Conservation (phyloP, 768 basidiomycete genomes). For the Calvatia gigantea region DNA sequence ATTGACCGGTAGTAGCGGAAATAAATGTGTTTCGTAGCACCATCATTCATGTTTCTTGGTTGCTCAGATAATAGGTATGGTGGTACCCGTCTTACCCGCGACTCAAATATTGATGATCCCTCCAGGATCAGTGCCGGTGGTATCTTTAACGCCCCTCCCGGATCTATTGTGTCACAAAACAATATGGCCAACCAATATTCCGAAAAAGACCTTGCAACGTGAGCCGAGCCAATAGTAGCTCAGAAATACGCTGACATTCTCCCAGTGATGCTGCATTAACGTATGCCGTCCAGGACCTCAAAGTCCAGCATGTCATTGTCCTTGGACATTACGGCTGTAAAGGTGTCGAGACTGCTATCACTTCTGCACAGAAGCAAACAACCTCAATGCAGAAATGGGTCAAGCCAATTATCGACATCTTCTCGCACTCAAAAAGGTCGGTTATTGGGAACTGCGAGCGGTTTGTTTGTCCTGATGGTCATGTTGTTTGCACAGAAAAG, state of each 20-base stretch:
- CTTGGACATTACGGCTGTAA: conserved; percentile 38
- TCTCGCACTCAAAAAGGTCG: conserved; percentile 28
- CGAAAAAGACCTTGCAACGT: conserved; percentile 30
- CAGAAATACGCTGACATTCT: not conserved
- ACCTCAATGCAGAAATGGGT: conserved; percentile 28
- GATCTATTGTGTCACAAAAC: conserved; percentile 28
- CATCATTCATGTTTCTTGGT: conserved; percentile 35
- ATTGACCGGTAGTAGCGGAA: not conserved
- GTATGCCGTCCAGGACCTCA: conserved; percentile 30
- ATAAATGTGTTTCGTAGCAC: conserved; percentile 17
- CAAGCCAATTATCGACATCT: conserved; percentile 28
- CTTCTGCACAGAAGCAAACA: conserved; percentile 17
- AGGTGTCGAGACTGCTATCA: conserved; percentile 29
- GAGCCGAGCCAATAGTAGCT: conserved; percentile 11
- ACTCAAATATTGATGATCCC: not conserved
- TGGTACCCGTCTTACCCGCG: not conserved
- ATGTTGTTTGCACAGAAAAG: conserved; percentile 20
- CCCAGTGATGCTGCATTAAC: conserved; percentile 30
- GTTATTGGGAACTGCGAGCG: not conserved
- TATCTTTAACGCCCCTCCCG: conserved; percentile 31
- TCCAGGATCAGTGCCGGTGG: conserved; percentile 23
- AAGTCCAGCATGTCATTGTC: conserved; percentile 34
- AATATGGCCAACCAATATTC: conserved; percentile 36
- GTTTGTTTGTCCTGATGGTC: not conserved
- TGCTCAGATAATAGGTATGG: conserved; percentile 31